Evolutionary conservation across 257 asterid species (phyloP).

Genomic region (Salvia miltiorrhiza): DNA sequence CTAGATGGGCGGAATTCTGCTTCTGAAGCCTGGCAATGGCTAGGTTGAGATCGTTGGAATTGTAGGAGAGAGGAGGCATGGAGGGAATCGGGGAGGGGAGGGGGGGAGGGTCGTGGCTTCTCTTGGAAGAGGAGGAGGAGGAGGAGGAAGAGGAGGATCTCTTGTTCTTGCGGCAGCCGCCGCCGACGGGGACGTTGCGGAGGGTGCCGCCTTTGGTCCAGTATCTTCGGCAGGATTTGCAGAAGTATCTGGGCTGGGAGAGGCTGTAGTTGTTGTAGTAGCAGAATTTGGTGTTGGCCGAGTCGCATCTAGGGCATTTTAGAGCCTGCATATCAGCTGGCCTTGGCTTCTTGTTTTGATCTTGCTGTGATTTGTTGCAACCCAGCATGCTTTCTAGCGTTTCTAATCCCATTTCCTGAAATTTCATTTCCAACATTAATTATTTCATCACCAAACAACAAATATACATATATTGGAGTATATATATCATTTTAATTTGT

Average conservation of each 20-base stretch:
- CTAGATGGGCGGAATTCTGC: slow-evolving; percentile 31
- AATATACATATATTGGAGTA: no score
- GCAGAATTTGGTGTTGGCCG: slow-evolving; percentile 88
- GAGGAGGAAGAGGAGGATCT: slow-evolving; percentile 52
- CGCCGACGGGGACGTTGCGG: slow-evolving; percentile 91
- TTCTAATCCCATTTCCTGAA: slow-evolving; percentile 67
- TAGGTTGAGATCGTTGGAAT: slow-evolving; percentile 52
- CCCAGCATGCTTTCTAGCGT: slow-evolving; percentile 82
- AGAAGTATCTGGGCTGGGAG: slow-evolving; percentile 89
- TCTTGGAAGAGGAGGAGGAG: slow-evolving; percentile 22
- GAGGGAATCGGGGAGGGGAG: slow-evolving; percentile 33
- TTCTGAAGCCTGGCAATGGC: slow-evolving; percentile 72
- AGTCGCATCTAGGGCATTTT: slow-evolving; percentile 93
- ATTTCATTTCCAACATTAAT: background rate
- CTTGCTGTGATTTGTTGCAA: slow-evolving; percentile 60
- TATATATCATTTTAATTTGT: no score
- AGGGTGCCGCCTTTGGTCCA: slow-evolving; percentile 98
- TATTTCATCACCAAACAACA: background rate
- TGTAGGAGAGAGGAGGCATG: slow-evolving; percentile 29
- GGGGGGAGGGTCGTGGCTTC: slow-evolving; percentile 42
- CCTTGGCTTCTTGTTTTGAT: slow-evolving; percentile 52
- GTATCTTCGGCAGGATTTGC: slow-evolving; percentile 91
- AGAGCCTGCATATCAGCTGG: slow-evolving; percentile 58
- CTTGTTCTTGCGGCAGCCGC: slow-evolving; percentile 83
- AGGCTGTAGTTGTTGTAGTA: slow-evolving; percentile 97